Evolutionary conservation across 106 monocot genomes (phyloP), one percentile per base, ranked within the genome.

Genomic region (Dendrobium catenatum): DNA sequence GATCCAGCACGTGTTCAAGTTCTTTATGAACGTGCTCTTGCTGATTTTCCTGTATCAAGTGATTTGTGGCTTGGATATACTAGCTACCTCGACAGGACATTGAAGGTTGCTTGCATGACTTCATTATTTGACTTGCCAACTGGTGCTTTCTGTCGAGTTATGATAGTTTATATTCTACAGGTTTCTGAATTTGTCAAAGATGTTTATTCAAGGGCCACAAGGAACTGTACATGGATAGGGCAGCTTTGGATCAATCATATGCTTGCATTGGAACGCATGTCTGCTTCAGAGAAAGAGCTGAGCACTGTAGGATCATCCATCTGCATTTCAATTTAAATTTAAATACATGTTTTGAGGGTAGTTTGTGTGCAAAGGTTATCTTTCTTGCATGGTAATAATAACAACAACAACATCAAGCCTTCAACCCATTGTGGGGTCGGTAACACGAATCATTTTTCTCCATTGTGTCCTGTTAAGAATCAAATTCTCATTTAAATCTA

Each of bases 1-100:
- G 88, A 95, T 78, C 98, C 98, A 85, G 90, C 88, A 81, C 95
- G 98, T 76, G 98, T 99, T 79, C 95, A 95, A 85, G 79, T 90
- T 79, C 84, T 99, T 9, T 99, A 91, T 88, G 98, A 99, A 77
- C 89, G 98, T 80, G 95, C 95, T 76, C 82, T 99, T 29, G 68
- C 87, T 11, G 88, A 88, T 27, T 85, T 95, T 80, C 91, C 95
- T 4, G 73, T 99, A 73, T 95, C 90, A 74, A 88, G 87, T 84
- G 95, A 95, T 79, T 75, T 99, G 2, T 99, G 98, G 98, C 42
- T 90, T 20, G 86, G 49, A 79, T 99, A 95, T 80, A 93, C 95
- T 49, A 91, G 86, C 44, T 95, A 91, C 78, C 68, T 95, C 75
- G 98, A 99, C 76, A 92, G 81, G 81, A 91, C 83, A 16, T 85